A percentile compares a stretch with the other conserved stretches of the same genome.
Evolutionary conservation across 139 green algal species (phyloP).

Genomic region (Chloropicon primus): DNA sequence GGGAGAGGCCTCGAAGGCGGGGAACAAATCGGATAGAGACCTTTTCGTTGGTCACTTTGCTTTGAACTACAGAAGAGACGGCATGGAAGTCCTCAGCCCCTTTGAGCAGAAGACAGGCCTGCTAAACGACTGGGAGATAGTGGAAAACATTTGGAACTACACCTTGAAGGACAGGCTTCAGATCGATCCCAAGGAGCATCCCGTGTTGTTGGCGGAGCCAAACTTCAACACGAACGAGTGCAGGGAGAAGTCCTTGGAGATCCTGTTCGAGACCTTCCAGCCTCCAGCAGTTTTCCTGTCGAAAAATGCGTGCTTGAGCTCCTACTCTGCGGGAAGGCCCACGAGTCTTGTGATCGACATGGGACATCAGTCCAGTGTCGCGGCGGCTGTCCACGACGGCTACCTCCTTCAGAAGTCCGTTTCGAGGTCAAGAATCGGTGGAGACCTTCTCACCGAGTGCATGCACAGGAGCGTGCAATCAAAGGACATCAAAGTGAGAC

Average conservation of each 20-base stretch:
- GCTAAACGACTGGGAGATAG: slow-evolving; percentile 55
- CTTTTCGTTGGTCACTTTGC: slow-evolving; percentile 32
- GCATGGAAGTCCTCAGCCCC: slow-evolving; percentile 40
- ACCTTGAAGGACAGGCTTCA: slow-evolving; percentile 62
- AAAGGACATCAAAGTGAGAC: slow-evolving; percentile 36
- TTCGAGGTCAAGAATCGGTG: slow-evolving; percentile 44
- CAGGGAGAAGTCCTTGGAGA: slow-evolving; percentile 47
- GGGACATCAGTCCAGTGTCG: slow-evolving; percentile 54
- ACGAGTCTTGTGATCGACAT: slow-evolving; percentile 81
- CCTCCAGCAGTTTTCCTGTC: slow-evolving; percentile 73
- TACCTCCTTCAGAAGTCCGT: slow-evolving; percentile 60
- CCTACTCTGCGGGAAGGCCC: slow-evolving; percentile 72
- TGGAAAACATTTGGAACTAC: slow-evolving; percentile 57
- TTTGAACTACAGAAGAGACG: slow-evolving; percentile 32
- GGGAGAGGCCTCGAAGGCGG: slow-evolving; percentile 12
- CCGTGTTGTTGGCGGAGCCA: slow-evolving; percentile 79
- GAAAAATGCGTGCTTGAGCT: slow-evolving; percentile 69
- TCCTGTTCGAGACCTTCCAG: slow-evolving; percentile 78
- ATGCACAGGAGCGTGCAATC: slow-evolving; percentile 34
- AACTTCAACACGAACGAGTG: slow-evolving; percentile 40
- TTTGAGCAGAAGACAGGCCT: slow-evolving; percentile 31
- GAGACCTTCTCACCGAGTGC: slow-evolving; percentile 46
- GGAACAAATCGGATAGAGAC: slow-evolving; percentile 3
- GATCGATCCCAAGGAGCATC: slow-evolving; percentile 64
- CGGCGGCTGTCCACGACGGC: slow-evolving; percentile 77